phyloP scores from a whole-genome alignment of 805 yeast genomes.

The Lachancea nothofagi region DNA sequence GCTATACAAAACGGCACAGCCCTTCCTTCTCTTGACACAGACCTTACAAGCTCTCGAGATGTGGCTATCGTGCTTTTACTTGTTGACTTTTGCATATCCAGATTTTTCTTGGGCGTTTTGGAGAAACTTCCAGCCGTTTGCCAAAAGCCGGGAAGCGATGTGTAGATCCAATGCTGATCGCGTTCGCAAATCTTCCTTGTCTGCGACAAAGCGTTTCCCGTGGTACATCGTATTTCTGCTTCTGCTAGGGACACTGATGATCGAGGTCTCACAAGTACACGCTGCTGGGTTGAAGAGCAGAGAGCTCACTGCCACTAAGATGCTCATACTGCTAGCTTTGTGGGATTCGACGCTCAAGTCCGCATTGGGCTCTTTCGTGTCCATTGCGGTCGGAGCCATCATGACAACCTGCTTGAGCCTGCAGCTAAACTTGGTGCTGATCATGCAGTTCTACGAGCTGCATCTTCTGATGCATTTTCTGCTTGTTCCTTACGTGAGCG shows the following conservation, averaged over 20 bases:
- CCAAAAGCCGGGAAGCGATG: too few species aligned
- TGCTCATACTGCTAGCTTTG: not conserved
- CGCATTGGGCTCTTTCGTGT: not conserved
- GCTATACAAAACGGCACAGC: not conserved
- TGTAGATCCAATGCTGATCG: too few species aligned
- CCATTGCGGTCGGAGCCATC: not conserved
- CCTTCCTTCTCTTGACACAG: not conserved
- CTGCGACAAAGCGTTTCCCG: too few species aligned
- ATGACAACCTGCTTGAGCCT: not conserved
- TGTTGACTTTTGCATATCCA: conserved; percentile 1
- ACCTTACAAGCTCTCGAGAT: not conserved
- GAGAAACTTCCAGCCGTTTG: conserved; percentile 1
- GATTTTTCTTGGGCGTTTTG: conserved; percentile 2
- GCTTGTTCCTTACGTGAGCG: conserved; percentile 45
- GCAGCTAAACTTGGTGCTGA: conserved; percentile 14
- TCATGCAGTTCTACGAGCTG: conserved; percentile 25
- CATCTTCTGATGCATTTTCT: conserved; percentile 42
- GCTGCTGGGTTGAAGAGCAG: too few species aligned
- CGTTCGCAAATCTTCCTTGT: too few species aligned
- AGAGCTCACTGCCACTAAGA: too few species aligned
- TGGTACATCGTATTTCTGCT: too few species aligned
- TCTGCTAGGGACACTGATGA: too few species aligned
- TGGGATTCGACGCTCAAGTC: not conserved
- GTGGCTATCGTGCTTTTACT: not conserved
- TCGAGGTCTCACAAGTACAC: too few species aligned